phyloP scores from a whole-genome alignment of 306 rosid genomes.

The Senna siamea region DNA sequence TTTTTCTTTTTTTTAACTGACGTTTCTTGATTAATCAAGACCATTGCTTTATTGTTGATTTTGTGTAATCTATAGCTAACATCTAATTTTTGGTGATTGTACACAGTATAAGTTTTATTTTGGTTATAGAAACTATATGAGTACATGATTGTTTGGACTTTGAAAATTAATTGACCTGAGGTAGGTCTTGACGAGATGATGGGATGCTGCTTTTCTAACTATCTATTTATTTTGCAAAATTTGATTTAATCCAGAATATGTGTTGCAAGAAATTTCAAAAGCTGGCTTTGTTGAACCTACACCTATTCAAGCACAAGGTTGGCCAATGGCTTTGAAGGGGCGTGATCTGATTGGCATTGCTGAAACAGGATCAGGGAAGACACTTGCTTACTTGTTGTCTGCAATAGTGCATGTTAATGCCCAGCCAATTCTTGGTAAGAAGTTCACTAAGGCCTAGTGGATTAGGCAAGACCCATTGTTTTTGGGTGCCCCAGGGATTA shows the following conservation, averaged over 20 bases:
- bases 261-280: constrained; percentile 74
- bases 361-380: constrained; percentile 97
- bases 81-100: no score
- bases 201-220: constrained; percentile 9
- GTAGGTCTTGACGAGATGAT: constrained; percentile 10
- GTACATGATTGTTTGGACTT: background rate
- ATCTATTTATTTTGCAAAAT: constrained; percentile 27
- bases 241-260: constrained; percentile 61
- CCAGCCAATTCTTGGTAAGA: constrained; percentile 85
- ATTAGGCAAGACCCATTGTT: no score
- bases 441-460: no score
- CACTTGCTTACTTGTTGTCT: constrained; percentile 89
- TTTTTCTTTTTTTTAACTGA: no score
- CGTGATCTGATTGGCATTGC: constrained; percentile 96
- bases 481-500: no score
- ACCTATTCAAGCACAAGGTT: constrained; percentile 97
- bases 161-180: background rate
- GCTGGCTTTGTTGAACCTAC: constrained; percentile 96
- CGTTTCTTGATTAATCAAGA: no score
- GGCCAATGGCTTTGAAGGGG: constrained; percentile 98
- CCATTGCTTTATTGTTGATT: no score
- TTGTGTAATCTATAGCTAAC: no score
- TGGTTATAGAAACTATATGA: no score
- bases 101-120: no score
- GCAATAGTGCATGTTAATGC: constrained; percentile 97